A percentile compares a stretch with the other conserved stretches of the same genome.
phyloP scores from a whole-genome alignment of 345 rosid genomes.

The Hypericum perforatum region DNA sequence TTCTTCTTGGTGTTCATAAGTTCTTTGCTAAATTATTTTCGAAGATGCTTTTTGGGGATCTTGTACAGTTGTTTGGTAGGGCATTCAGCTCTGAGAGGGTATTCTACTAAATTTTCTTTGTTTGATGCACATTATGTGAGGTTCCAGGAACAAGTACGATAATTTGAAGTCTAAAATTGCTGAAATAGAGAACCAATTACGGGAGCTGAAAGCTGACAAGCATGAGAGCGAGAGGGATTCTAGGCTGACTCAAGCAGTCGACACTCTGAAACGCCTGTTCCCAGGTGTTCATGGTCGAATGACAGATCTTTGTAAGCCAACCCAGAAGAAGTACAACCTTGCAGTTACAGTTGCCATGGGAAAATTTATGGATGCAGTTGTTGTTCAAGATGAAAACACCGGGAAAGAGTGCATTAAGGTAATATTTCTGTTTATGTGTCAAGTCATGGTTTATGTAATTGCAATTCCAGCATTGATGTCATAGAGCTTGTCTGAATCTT shows the following conservation, averaged over 20 bases:
- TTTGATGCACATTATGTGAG: neutral
- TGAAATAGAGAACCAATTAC: constrained; percentile 74
- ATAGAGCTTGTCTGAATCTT: too few relatives aligned
- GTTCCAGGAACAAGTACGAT: constrained; percentile 53
- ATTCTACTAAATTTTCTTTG: neutral
- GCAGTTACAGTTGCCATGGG: constrained; percentile 99
- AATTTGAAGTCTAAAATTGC: constrained; percentile 66
- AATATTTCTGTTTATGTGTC: constrained; percentile 8
- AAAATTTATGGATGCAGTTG: constrained; percentile 95
- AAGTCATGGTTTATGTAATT: neutral
- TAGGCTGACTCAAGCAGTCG: constrained; percentile 82
- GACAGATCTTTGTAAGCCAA: constrained; percentile 93
- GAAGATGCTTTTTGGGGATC: neutral
- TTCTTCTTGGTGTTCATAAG: constrained; percentile 10
- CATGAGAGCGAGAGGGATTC: constrained; percentile 91
- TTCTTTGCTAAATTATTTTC: constrained; percentile 2
- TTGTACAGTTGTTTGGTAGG: too few relatives aligned
- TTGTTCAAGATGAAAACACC: constrained; percentile 87
- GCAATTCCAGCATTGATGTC: neutral
- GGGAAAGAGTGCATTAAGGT: constrained; percentile 99
- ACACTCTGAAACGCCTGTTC: constrained; percentile 78
- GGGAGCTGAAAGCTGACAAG: constrained; percentile 87
- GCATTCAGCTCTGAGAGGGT: too few relatives aligned
- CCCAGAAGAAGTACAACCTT: constrained; percentile 82
- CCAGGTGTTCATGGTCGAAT: constrained; percentile 98